Evolutionary conservation across 306 rosid species (phyloP).

Genomic region (Castanea mollissima): DNA sequence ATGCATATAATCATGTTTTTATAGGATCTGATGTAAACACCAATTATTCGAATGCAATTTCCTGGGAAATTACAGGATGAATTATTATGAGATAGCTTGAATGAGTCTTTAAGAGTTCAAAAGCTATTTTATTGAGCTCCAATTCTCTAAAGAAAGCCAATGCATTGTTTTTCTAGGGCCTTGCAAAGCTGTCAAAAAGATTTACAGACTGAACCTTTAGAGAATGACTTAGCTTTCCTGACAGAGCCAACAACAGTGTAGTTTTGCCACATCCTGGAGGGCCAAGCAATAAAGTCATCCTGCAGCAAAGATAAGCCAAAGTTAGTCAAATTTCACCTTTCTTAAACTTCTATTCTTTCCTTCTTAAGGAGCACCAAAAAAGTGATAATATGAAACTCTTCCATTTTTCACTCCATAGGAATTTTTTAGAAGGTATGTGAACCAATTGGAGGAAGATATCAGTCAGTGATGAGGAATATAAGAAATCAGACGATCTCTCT

Average conservation of each 20-base stretch:
- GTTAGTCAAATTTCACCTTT: conserved; percentile 6
- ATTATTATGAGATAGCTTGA: neutral
- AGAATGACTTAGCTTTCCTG: conserved; percentile 35
- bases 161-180: neutral
- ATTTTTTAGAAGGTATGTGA: neutral
- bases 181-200: neutral
- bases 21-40: neutral
- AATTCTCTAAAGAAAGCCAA: neutral
- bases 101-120: neutral
- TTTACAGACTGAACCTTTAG: conserved; percentile 31
- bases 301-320: conserved; percentile 17
- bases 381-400: neutral
- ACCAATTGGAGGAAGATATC: neutral
- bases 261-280: conserved; percentile 59
- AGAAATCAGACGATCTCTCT: neutral
- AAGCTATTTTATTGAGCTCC: neutral
- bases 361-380: neutral
- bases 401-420: neutral
- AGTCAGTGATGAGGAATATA: neutral
- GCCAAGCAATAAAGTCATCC: conserved; percentile 49
- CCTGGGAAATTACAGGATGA: neutral
- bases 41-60: neutral
- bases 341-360: neutral
- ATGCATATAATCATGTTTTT: neutral
- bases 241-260: conserved; percentile 36